Evolutionary conservation across 306 rosid species (phyloP).

Genomic region (Sphenostylis stenocarpa): DNA sequence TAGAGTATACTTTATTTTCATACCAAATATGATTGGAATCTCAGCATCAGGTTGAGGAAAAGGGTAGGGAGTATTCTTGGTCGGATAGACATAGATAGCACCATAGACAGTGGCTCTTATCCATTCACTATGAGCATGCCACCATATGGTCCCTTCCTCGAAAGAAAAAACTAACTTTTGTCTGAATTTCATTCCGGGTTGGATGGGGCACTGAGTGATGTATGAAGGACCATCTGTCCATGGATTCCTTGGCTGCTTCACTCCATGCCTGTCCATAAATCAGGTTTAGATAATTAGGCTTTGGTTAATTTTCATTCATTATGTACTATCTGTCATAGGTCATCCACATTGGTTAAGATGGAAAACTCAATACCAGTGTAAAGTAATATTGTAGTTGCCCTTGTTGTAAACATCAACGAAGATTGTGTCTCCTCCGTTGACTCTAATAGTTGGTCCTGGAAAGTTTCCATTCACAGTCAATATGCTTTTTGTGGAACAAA

Average conservation of each 20-base stretch:
- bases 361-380: conserved; percentile 48
- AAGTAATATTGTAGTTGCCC: conserved; percentile 41
- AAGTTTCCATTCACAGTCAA: conserved; percentile 52
- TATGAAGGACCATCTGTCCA: conserved; percentile 56
- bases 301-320: neutral
- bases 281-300: neutral
- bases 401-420: conserved; percentile 40
- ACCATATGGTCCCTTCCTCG: conserved; percentile 58
- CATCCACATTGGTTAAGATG: neutral
- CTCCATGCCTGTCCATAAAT: conserved; percentile 48
- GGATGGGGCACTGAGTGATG: conserved; percentile 58
- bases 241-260: conserved; percentile 45
- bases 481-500: conserved; percentile 50
- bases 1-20: neutral
- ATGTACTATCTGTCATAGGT: neutral
- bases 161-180: conserved; percentile 46
- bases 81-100: conserved; percentile 47
- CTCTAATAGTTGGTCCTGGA: conserved; percentile 53
- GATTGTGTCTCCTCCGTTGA: conserved; percentile 41
- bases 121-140: conserved; percentile 67
- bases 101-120: conserved; percentile 56
- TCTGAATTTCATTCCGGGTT: conserved; percentile 39
- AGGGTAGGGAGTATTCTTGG: conserved; percentile 30
- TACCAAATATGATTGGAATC: conserved; percentile 52
- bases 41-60: conserved; percentile 44